Percentiles rank a stretch among this genome's conserved stretches.
These are phyloP conservation scores for Globisporangium echinulatum DNA, from an alignment of 352 stramenopile genomes.

Conservation along the genomic window DNA sequence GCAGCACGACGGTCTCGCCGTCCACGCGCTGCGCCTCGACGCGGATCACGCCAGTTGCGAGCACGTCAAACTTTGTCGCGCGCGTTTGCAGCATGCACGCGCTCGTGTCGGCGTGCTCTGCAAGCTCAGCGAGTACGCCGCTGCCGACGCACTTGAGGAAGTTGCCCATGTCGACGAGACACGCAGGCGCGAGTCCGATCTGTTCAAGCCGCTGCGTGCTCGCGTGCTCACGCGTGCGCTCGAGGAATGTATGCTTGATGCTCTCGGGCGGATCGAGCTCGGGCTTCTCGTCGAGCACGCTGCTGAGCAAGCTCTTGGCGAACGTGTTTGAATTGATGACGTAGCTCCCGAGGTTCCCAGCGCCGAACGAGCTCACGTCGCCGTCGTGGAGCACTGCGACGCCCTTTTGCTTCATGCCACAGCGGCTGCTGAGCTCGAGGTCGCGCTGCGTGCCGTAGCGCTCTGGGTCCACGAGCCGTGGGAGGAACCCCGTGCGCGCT, in stretches of 20 bases:
- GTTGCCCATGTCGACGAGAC: conserved; percentile 52
- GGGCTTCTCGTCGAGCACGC: conserved; percentile 72
- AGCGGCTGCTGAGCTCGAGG: conserved; percentile 23
- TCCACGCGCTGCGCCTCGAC: conserved; percentile 26
- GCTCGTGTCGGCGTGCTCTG: conserved; percentile 27
- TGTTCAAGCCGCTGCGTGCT: conserved; percentile 50
- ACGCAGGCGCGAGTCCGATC: conserved; percentile 39
- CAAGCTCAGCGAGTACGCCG: conserved; percentile 39
- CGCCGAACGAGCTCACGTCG: conserved; percentile 41
- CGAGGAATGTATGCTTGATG: conserved; percentile 69
- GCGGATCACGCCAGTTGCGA: conserved; percentile 40
- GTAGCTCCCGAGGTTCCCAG: conserved; percentile 67
- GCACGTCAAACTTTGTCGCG: conserved; percentile 37
- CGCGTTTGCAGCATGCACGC: conserved; percentile 45
- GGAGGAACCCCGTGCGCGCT: conserved; percentile 48
- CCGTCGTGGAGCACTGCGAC: conserved; percentile 62
- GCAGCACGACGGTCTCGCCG: conserved; percentile 29
- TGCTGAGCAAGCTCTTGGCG: conserved; percentile 59
- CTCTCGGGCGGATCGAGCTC: conserved; percentile 70
- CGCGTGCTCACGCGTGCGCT: conserved; percentile 39
- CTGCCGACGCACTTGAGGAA: conserved; percentile 57
- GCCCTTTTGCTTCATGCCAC: conserved; percentile 46
- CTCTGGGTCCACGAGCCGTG: conserved; percentile 40
- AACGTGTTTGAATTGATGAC: conserved; percentile 87
- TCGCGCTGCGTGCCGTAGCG: conserved; percentile 36